Conservation (phyloP, 2,329 filamentous ascomycete genomes). For the Pseudocercospora macadamiae region DNA sequence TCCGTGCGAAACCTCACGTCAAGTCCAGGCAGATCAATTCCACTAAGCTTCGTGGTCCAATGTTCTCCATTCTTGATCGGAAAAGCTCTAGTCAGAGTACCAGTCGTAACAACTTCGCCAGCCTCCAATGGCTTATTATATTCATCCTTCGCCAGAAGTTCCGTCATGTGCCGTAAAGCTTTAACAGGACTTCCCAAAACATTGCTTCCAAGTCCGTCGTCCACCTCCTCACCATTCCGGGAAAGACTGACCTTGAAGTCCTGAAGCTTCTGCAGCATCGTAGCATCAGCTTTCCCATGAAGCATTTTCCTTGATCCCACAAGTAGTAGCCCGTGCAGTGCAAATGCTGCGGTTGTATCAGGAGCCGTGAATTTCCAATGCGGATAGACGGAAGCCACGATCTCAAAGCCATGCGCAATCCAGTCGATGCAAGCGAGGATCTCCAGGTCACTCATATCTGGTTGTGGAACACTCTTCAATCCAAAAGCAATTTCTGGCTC, state of each 20-base stretch:
- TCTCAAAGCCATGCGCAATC: slow-evolving; percentile 27
- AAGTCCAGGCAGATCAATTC: slow-evolving; percentile 26
- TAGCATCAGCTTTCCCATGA: slow-evolving; percentile 9
- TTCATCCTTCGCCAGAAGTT: slow-evolving; percentile 26
- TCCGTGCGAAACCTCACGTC: slow-evolving; percentile 24
- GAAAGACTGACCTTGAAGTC: slow-evolving; percentile 24
- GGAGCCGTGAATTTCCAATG: slow-evolving; percentile 30
- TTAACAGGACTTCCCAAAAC: slow-evolving; percentile 28
- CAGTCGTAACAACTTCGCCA: slow-evolving; percentile 28
- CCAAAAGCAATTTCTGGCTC: slow-evolving; percentile 29
- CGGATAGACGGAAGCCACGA: slow-evolving; percentile 26
- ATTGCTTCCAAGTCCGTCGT: slow-evolving; percentile 22
- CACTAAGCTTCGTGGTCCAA: slow-evolving; percentile 26
- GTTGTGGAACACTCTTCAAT: slow-evolving; percentile 17
- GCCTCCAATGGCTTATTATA: slow-evolving; percentile 24
- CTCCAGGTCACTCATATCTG: slow-evolving; percentile 26
- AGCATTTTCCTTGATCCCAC: slow-evolving; percentile 22
- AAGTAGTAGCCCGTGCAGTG: slow-evolving; percentile 27
- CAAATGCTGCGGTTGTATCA: slow-evolving; percentile 28
- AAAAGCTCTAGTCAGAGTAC: slow-evolving; percentile 26
- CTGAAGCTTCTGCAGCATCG: slow-evolving; percentile 22
- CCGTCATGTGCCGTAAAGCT: slow-evolving; percentile 22
- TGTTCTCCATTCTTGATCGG: slow-evolving; percentile 25
- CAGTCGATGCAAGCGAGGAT: slow-evolving; percentile 25
- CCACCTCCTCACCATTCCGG: slow-evolving; percentile 22